phyloP scores from a whole-genome alignment of 768 basidiomycete genomes.

The Tephrocybe rancida region DNA sequence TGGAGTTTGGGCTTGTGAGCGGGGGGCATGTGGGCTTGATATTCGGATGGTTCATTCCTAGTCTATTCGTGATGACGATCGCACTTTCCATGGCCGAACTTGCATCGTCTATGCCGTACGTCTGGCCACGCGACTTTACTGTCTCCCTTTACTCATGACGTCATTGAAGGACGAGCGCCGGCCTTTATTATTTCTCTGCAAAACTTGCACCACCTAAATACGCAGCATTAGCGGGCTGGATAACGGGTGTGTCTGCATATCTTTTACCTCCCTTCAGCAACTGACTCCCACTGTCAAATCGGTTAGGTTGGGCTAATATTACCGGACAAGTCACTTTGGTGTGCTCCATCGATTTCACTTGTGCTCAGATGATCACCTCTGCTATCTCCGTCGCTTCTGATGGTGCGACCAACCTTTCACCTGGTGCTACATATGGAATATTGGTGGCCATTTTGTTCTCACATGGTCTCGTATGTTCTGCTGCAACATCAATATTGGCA shows the following conservation, averaged over 20 bases:
- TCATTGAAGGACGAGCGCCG: constrained; percentile 66
- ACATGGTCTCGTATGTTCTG: constrained; percentile 74
- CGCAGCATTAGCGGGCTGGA: constrained; percentile 66
- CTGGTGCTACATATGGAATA: constrained; percentile 70
- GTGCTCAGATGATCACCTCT: constrained; percentile 78
- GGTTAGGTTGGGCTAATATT: constrained; percentile 68
- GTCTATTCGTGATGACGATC: constrained; percentile 65
- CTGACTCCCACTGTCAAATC: neutral
- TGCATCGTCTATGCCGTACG: constrained; percentile 77
- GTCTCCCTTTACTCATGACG: neutral
- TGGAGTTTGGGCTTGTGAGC: constrained; percentile 62
- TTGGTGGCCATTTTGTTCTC: constrained; percentile 61
- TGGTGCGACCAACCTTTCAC: constrained; percentile 50
- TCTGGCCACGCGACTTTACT: constrained; percentile 8
- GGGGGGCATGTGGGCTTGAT: constrained; percentile 81
- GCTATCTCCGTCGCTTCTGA: constrained; percentile 65
- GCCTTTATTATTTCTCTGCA: constrained; percentile 78
- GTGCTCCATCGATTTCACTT: constrained; percentile 76
- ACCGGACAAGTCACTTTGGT: constrained; percentile 68
- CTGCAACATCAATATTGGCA: constrained; percentile 65
- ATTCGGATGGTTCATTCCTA: constrained; percentile 77
- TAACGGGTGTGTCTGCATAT: constrained; percentile 39
- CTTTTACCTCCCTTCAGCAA: neutral
- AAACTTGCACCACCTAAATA: constrained; percentile 68
- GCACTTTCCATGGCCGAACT: constrained; percentile 77